Base-by-base conservation (phyloP, 345 rosid genomes). In the Trapa bicornis region DNA sequence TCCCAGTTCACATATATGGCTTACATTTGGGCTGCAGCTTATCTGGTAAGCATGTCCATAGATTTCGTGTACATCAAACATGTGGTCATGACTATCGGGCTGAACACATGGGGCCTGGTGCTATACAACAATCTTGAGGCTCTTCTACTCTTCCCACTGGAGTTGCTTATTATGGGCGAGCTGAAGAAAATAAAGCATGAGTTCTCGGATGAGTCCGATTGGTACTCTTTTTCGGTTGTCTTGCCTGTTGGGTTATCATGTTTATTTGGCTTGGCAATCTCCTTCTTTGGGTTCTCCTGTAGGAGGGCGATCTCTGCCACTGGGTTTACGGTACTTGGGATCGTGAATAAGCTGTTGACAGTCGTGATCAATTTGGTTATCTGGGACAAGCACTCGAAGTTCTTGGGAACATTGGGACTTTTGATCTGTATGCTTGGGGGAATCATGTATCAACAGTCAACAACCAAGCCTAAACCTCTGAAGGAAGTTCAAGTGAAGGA, bases 211-310 rank as follows among this genome's bases (percentile, higher is more conserved):
- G 93, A 86, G 77, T 65, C 95, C 32, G 96, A 85, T 52, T 89
- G 96, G 96, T 73, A 89, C 76, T 77, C 93, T 38, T 81, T 91
- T 65, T 79, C 64, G 47, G 96, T 94, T 61, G 65, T 91, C 73
- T 77, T 94, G 70, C 97, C 97, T 0, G 97, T 94, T 71, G 97
- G 87, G n/a, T 74, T 91, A 61, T 94, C 99, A 0, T 91, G 96
- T 71, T 45, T 91, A 17, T 89, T 94, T 35, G 99, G 99, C 22
- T 72, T 91, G 69, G 92, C 97, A 3, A 94, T 94, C 70, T 94
- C 99, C 5, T 94, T 94, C 82, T 94, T 94, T 22, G 99, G 99
- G 5, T 94, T 94, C 82, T 94, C 99, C n/a, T 91, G 99, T 70
- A 85, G 97, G 14, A 76, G 87, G 57, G 96, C 93, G 4, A 94